Percentiles rank a stretch among this genome's conserved stretches.
Conservation (phyloP, 306 rosid genomes). For the Hylodesmum podocarpum region DNA sequence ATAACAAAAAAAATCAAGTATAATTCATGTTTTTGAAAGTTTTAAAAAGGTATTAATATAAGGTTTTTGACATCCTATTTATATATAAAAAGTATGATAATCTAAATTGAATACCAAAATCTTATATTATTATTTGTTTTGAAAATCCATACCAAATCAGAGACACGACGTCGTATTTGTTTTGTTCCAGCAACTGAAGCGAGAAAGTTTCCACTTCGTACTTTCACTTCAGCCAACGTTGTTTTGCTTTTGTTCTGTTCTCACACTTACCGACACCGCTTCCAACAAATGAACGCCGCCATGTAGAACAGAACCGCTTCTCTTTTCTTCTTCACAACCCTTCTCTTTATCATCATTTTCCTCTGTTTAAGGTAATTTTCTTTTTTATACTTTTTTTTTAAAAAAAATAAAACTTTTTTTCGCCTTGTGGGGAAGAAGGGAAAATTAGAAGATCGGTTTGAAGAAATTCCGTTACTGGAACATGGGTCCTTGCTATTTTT, state of each 20-base stretch:
- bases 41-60: no score
- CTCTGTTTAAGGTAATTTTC: constrained; percentile 29
- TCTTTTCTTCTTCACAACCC: not conserved
- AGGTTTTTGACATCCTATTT: no score
- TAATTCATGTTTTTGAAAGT: no score
- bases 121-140: no score
- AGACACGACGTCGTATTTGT: no score
- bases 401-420: not conserved
- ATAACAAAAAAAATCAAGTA: no score
- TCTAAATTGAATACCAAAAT: no score
- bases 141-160: no score
- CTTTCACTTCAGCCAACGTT: not conserved
- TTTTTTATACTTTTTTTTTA: not conserved
- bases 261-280: not conserved
- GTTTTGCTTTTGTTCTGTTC: not conserved
- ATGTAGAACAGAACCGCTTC: constrained; percentile 2
- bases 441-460: constrained; percentile 18
- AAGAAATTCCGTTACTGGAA: constrained; percentile 18
- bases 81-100: no score
- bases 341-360: not conserved
- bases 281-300: constrained; percentile 10
- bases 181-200: not conserved
- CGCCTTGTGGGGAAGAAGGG: not conserved
- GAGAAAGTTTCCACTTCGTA: not conserved
- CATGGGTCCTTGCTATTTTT: constrained; percentile 11